These are phyloP conservation scores for Flueggea neowawraea DNA, from an alignment of 441 rosid species.

Conservation along the genomic window DNA sequence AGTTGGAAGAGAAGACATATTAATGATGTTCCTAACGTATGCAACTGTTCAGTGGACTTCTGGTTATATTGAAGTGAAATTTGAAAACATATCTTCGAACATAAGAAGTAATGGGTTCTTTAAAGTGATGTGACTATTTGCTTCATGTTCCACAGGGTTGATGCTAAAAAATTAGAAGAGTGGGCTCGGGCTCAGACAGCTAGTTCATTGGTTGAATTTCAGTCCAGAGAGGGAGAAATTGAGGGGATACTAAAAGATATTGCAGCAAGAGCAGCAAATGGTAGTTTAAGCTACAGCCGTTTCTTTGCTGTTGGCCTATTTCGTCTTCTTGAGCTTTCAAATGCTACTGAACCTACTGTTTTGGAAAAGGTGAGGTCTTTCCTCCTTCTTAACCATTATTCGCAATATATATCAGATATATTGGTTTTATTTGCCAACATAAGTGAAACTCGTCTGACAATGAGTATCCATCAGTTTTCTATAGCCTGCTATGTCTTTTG, in stretches of 20 bases:
- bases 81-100: too few relatives aligned
- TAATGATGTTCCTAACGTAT: too few relatives aligned
- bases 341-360: slow-evolving; percentile 77
- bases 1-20: too few relatives aligned
- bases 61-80: too few relatives aligned
- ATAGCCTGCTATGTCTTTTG: too few relatives aligned
- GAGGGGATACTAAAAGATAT: slow-evolving; percentile 75
- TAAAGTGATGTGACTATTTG: background rate
- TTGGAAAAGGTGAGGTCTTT: slow-evolving; percentile 63
- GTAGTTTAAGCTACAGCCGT: slow-evolving; percentile 90
- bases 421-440: too few relatives aligned
- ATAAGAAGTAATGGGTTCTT: too few relatives aligned
- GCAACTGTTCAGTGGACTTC: too few relatives aligned
- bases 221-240: slow-evolving; percentile 78
- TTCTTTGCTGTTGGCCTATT: slow-evolving; percentile 94
- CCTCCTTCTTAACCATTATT: background rate
- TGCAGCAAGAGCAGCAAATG: slow-evolving; percentile 69
- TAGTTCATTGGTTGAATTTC: slow-evolving; percentile 65
- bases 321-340: slow-evolving; percentile 90
- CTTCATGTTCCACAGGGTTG: slow-evolving; percentile 34
- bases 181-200: slow-evolving; percentile 82
- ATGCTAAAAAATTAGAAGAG: slow-evolving; percentile 88
- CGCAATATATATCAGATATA: too few relatives aligned
- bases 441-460: too few relatives aligned
- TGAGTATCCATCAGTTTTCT: too few relatives aligned